Percentiles rank a stretch among this genome's conserved stretches.
These are phyloP conservation scores for Tetrapisispora fleetii DNA, from an alignment of 805 yeast species.

Conservation along the genomic window DNA sequence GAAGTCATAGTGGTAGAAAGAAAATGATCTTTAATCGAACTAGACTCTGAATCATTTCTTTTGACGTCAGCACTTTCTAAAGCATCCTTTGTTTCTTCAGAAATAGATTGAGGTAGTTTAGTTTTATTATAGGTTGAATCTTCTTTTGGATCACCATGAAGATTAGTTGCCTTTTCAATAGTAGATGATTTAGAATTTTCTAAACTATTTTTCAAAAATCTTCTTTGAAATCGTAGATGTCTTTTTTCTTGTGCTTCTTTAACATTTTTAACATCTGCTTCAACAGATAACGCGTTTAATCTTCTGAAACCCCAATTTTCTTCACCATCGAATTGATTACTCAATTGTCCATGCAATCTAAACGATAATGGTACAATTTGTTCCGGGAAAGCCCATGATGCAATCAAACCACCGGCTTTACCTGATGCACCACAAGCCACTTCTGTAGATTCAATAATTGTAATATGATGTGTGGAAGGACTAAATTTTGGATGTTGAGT, in stretches of 20 bases:
- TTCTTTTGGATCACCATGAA: constrained; percentile 2
- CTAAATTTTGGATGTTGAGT: constrained; percentile 77
- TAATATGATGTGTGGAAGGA: constrained; percentile 64
- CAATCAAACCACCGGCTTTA: constrained; percentile 92
- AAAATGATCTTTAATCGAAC: neutral
- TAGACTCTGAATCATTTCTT: neutral
- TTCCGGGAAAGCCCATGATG: constrained; percentile 95
- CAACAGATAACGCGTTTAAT: constrained; percentile 78
- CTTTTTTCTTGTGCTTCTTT: constrained; percentile 2
- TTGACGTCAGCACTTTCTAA: neutral
- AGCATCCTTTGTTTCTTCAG: neutral
- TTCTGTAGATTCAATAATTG: constrained; percentile 77
- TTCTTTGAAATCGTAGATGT: constrained; percentile 2
- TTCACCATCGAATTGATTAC: constrained; percentile 70
- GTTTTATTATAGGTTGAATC: neutral
- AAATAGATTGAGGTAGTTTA: too few relatives aligned
- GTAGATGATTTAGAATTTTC: neutral
- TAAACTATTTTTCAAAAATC: neutral
- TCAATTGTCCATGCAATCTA: constrained; percentile 70
- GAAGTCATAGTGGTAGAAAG: neutral
- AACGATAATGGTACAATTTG: constrained; percentile 86
- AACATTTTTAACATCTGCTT: constrained; percentile 54
- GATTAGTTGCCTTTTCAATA: neutral
- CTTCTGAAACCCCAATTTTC: constrained; percentile 89
- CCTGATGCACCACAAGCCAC: constrained; percentile 98